Base-by-base conservation (phyloP, 1,139 yeast species). In the Spencermartinsiella ligniputridi region DNA sequence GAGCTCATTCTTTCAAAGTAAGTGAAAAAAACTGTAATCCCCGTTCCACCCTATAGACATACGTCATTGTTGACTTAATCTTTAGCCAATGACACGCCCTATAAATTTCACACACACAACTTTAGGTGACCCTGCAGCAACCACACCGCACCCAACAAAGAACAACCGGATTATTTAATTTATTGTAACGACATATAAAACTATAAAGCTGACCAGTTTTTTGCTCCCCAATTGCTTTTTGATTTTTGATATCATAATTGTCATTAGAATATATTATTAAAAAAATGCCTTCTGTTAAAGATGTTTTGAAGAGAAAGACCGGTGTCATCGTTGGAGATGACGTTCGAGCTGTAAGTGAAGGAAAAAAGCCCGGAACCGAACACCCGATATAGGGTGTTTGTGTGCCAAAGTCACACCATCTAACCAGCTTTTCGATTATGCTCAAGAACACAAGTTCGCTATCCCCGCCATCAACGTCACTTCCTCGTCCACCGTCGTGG, bases 241-340 rank as follows among this genome's bases (percentile, higher is more conserved):
- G 25, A 6, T 11, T 22, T 15, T 6, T 9, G n/a, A 27, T 27
- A 9, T 27, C 15, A 6, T n/a, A 9, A 27, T n/a, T n/a, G n/a
- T n/a, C n/a, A n/a, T n/a, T n/a, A n/a, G n/a, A n/a, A n/a, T n/a
- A n/a, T n/a, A n/a, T n/a, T n/a, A n/a, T n/a, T n/a, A n/a, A 22
- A 6, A 27, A 27, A 44, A 55, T 55, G 59, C 56, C 56, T 50
- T 50, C 58, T 48, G 71, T 68, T 56, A 68, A 68, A 63, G 87
- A 81, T 65, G 88, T 89, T 69, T 79, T 90, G 66, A 74, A 79
- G 66, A 82, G 89, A 76, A 89, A 92, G 76, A 66, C 92, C 68
- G 99, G 99, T 79, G 99, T 92, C 73, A 88, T 92, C 72, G 94
- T 86, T 75, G 99, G 99, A 67, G 97, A 90, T 64, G 98, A 92